phyloP scores from a whole-genome alignment of 495 filamentous ascomycete species.

The Pyrenula aspistea region DNA sequence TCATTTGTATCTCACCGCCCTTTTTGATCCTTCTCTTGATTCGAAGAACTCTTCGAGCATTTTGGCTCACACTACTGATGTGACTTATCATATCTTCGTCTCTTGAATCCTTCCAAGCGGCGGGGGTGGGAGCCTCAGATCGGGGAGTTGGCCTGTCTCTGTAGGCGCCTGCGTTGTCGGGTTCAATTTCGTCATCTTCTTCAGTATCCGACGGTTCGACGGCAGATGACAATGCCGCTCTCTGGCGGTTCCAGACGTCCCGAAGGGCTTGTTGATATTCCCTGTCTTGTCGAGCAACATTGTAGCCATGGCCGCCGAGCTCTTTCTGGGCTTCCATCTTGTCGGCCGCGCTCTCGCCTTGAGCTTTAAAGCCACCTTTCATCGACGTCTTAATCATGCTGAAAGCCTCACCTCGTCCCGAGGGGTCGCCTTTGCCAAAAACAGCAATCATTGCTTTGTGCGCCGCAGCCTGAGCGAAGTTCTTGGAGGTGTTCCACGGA shows the following conservation, averaged over 20 bases:
- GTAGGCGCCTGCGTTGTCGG: constrained; percentile 43
- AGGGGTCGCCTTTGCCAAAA: constrained; percentile 92
- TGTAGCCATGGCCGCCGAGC: constrained; percentile 90
- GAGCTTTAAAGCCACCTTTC: constrained; percentile 93
- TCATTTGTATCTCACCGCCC: constrained; percentile 47
- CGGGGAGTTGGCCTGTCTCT: constrained; percentile 47
- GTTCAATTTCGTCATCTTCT: constrained; percentile 54
- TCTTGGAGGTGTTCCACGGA: constrained; percentile 89
- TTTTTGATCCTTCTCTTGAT: constrained; percentile 60
- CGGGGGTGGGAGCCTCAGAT: constrained; percentile 49
- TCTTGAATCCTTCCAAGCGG: constrained; percentile 25
- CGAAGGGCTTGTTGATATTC: constrained; percentile 81
- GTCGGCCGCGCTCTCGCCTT: constrained; percentile 77
- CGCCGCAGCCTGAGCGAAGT: constrained; percentile 84
- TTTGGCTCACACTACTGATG: constrained; percentile 54
- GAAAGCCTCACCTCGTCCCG: constrained; percentile 82
- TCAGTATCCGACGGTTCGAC: constrained; percentile 50
- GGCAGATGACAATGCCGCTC: constrained; percentile 56
- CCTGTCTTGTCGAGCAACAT: constrained; percentile 81
- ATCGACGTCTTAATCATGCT: constrained; percentile 94
- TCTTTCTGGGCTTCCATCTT: constrained; percentile 82
- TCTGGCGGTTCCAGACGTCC: constrained; percentile 83
- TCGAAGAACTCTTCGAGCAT: constrained; percentile 55
- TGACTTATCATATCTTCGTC: constrained; percentile 77
- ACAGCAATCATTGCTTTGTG: constrained; percentile 96